Evolutionary conservation across 2,329 filamentous ascomycete genomes (phyloP).

Genomic region (Dactylellina drechsleri): DNA sequence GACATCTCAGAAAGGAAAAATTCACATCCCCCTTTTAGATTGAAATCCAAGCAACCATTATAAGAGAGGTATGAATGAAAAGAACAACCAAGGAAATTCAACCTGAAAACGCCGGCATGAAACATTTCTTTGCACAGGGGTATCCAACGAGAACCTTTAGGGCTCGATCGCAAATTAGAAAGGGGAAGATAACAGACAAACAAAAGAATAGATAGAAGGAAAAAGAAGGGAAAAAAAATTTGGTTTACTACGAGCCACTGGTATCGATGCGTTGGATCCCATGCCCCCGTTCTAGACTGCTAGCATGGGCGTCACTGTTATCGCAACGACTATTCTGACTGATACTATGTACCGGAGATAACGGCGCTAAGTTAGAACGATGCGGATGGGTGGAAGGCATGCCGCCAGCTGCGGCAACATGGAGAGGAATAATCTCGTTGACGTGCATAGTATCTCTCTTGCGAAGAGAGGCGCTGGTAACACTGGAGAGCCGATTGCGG

Average conservation of each 20-base stretch:
- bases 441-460: slow-evolving; percentile 45
- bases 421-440: slow-evolving; percentile 52
- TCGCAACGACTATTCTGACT: slow-evolving; percentile 9
- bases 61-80: slow-evolving; percentile 9
- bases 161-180: slow-evolving; percentile 23
- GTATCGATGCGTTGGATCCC: slow-evolving; percentile 48
- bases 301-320: slow-evolving; percentile 27
- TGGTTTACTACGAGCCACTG: slow-evolving; percentile 38
- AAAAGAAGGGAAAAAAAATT: slow-evolving; percentile 5
- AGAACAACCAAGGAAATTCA: slow-evolving; percentile 6
- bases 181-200: slow-evolving; percentile 8
- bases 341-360: slow-evolving; percentile 44
- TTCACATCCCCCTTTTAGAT: slow-evolving; percentile 6
- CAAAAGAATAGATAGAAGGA: slow-evolving; percentile 3
- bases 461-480: slow-evolving; percentile 49
- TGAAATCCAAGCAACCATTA: slow-evolving; percentile 23
- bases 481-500: slow-evolving; percentile 52
- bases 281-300: slow-evolving; percentile 35
- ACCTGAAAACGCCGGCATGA: slow-evolving; percentile 39
- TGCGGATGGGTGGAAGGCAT: slow-evolving; percentile 18
- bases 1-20: slow-evolving; percentile 14
- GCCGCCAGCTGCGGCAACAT: slow-evolving; percentile 44
- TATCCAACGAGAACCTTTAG: slow-evolving; percentile 43
- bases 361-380: slow-evolving; percentile 17
- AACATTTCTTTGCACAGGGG: slow-evolving; percentile 39